Evolutionary conservation across 192 early-diverging fungal genomes (phyloP), one percentile per base, ranked within the genome.

Genomic region (Obelidium mucronatum): DNA sequence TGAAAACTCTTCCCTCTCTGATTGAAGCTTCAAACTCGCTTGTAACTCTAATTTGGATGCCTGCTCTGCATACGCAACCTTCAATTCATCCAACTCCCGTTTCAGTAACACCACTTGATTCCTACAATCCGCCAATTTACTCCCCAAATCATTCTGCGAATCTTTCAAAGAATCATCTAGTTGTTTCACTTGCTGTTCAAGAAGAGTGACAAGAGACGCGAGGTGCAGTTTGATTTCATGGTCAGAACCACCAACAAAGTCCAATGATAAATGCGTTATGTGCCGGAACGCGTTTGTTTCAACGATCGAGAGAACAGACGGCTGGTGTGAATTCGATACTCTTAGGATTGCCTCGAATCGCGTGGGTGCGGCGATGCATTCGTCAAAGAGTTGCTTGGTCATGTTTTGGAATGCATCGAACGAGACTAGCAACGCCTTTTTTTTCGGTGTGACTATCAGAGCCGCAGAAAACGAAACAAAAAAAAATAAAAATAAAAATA

Each of bases 231-330:
- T 90, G 39, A 88, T 56, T 2, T 79, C 75, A 5, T 75, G 31
- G 64, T 90, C 88, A 58, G 79, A 84, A 15, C 81, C 88, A 3
- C 76, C 85, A 2, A 74, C 78, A 30, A 88, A 78, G 33, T 78
- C 48, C 4, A 90, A 80, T 1, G 80, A 67, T 0, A 90, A 61
- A 62, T 90, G 88, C 2, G 73, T 79, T 28, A 90, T 88, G 67
- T 88, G 86, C 48, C 78, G 73, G 79, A 90, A 90, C 2, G 82
- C 51, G 56, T 87, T 89, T 36, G 86, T 87, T 73, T 89, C 88
- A 67, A 89, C 67, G 28, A 89, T 80, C 22, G 67, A 53, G 48
- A 89, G 80, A 17, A 68, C 73, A 2, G 84, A 40, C 59, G 39
- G 48, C 2, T 67, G 22, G n/a, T 55, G 42, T 1, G 77, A 40